Evolutionary conservation across 768 basidiomycete genomes (phyloP), one percentile per base, ranked within the genome.

Genomic region (Termitomyces bulborhizus): DNA sequence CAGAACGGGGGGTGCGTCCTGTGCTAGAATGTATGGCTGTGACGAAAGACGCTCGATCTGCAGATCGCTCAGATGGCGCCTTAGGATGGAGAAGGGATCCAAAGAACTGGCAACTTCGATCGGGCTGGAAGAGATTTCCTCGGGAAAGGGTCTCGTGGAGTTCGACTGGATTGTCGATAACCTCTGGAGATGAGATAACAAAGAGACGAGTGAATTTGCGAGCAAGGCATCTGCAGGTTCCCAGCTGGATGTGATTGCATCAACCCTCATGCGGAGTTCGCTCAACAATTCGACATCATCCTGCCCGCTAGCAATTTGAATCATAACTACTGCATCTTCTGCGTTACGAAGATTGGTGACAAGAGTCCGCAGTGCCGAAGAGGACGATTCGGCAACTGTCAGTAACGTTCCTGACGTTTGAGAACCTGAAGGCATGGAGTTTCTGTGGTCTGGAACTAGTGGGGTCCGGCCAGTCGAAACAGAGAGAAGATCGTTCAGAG

Each of bases 401-500:
- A 59, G 26, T 32, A 51, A 67, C 46, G 60, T 63, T 50, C 63
- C 62, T 11, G 74, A 65, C 15, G 67, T 60, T 43, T 71, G 65
- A 7, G 76, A 65, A n/a, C 68, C 64, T 3, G 79, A 67, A 18
- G 83, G 80, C 75, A 84, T 78, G 9, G 85, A 84, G 63, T 83
- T 80, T 47, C 83, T 74, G 36, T 83, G 78, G 65, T 82, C 76
- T 56, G 83, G 80, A 26, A 84, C 71, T 54, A 82, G 83, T 8
- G 82, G 74, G 50, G 71, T 74, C 82, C 79, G 82, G 55, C 70
- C 62, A 1, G 69, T 69, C 15, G 78, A 73, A 12, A 71, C 73
- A 32, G 82, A 81, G 21, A 90, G 79, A 21, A 91, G 74, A 66
- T 82, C 84, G 61, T 84, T 82, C 46, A 93, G 73, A 2, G 86